Evolutionary conservation across 2,329 filamentous ascomycete species (phyloP).

Genomic region (Periconia sp.): DNA sequence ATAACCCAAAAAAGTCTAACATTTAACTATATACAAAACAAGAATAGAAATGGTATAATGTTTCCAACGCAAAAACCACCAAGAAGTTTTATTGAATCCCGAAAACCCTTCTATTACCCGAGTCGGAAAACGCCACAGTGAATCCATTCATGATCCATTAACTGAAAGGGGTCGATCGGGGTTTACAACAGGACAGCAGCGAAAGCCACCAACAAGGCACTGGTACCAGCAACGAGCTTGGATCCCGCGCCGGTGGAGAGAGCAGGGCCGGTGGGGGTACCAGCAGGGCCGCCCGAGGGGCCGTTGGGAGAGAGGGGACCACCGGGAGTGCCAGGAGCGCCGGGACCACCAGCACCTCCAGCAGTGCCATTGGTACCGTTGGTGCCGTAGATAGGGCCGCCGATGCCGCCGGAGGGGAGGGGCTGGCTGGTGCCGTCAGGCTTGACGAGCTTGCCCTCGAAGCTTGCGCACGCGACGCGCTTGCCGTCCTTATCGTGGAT

Average conservation of each 20-base stretch:
- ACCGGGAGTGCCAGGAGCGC: neutral
- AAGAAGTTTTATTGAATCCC: no score
- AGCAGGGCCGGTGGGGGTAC: neutral
- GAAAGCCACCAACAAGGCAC: neutral
- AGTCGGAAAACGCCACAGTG: neutral
- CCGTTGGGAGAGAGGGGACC: neutral
- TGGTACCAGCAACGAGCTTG: neutral
- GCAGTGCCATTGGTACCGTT: neutral
- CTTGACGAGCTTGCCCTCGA: constrained; percentile 58
- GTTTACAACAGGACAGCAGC: neutral
- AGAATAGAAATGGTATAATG: no score
- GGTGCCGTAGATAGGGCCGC: constrained; percentile 5
- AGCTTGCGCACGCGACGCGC: constrained; percentile 61
- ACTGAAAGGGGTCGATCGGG: neutral
- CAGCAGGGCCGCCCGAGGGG: no score
- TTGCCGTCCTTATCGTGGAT: constrained; percentile 56
- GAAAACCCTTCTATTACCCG: no score
- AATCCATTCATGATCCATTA: no score
- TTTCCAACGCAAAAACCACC: no score
- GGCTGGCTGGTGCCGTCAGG: constrained; percentile 8
- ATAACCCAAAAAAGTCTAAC: no score
- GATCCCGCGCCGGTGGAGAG: neutral
- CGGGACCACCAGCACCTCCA: no score
- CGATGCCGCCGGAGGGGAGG: constrained; percentile 13
- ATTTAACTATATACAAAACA: no score